Evolutionary conservation across 2,329 filamentous ascomycete genomes (phyloP).

Genomic region (Fusarium sp.): DNA sequence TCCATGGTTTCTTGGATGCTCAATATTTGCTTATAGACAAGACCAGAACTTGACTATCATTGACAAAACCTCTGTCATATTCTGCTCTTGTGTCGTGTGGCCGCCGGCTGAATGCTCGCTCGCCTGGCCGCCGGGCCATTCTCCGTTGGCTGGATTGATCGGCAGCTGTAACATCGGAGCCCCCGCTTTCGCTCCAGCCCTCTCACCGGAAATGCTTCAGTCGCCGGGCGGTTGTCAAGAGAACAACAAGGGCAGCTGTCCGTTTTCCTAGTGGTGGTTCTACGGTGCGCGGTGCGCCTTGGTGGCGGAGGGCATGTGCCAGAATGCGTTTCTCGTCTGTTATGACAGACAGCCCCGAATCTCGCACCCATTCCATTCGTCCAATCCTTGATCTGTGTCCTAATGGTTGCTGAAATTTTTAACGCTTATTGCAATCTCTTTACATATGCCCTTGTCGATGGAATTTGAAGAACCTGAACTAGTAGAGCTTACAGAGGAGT

Average conservation of each 20-base stretch:
- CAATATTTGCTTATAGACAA: conserved; percentile 6
- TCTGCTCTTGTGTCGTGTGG: conserved; percentile 11
- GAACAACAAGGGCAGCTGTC: conserved; percentile 25
- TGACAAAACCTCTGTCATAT: background rate
- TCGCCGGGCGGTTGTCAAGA: conserved; percentile 25
- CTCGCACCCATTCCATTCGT: conserved; percentile 16
- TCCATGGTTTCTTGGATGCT: background rate
- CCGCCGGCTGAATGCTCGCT: conserved; percentile 14
- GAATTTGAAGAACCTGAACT: conserved; percentile 7
- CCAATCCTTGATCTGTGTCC: conserved; percentile 26
- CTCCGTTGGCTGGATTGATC: conserved; percentile 29
- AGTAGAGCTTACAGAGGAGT: conserved; percentile 18
- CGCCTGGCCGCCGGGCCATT: conserved; percentile 22
- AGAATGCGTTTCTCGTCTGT: conserved; percentile 21
- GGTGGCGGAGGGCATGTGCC: conserved; percentile 38
- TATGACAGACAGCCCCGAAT: conserved; percentile 13
- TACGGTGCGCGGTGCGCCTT: conserved; percentile 19
- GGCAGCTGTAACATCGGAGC: conserved; percentile 41
- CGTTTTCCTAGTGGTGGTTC: conserved; percentile 27
- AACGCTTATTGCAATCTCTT: conserved; percentile 25
- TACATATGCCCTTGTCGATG: conserved; percentile 4
- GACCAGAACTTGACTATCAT: background rate
- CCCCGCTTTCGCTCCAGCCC: conserved; percentile 34
- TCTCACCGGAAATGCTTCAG: conserved; percentile 35
- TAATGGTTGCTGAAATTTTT: conserved; percentile 36